Conservation (phyloP, 1,284 basidiomycete genomes). For the Ganoderma leucocontextum region DNA sequence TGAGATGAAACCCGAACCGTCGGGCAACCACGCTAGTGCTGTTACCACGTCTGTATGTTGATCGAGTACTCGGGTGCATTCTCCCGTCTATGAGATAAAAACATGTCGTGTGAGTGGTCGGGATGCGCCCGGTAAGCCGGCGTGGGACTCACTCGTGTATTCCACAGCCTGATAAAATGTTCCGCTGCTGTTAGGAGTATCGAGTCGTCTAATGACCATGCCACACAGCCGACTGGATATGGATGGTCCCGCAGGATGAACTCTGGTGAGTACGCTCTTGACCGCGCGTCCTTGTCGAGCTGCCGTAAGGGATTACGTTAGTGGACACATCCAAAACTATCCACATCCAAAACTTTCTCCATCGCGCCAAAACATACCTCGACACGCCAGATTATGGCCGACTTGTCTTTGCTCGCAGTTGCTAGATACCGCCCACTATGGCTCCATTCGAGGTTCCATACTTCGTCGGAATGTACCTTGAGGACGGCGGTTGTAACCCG, state of each 20-base stretch:
- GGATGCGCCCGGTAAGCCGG: background rate
- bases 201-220: slow-evolving; percentile 91
- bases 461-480: slow-evolving; percentile 89
- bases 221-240: slow-evolving; percentile 80
- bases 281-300: slow-evolving; percentile 57
- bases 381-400: slow-evolving; percentile 90
- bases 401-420: slow-evolving; percentile 87
- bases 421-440: slow-evolving; percentile 88
- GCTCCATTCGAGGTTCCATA: slow-evolving; percentile 97
- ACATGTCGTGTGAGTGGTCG: slow-evolving; percentile 11
- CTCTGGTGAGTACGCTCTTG: slow-evolving; percentile 67
- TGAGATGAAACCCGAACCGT: slow-evolving; percentile 91
- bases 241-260: slow-evolving; percentile 78
- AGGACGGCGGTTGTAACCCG: slow-evolving; percentile 85
- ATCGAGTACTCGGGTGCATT: slow-evolving; percentile 68
- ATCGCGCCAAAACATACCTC: slow-evolving; percentile 59
- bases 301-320: slow-evolving; percentile 36
- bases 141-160: slow-evolving; percentile 69
- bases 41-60: slow-evolving; percentile 88
- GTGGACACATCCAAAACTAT: background rate
- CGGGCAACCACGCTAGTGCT: slow-evolving; percentile 88
- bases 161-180: slow-evolving; percentile 85
- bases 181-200: slow-evolving; percentile 86
- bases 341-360: background rate
- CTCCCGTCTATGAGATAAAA: slow-evolving; percentile 65